Evolutionary conservation across 2,329 filamentous ascomycete genomes (phyloP).

Genomic region (Stagonosporopsis chrysanthemi): DNA sequence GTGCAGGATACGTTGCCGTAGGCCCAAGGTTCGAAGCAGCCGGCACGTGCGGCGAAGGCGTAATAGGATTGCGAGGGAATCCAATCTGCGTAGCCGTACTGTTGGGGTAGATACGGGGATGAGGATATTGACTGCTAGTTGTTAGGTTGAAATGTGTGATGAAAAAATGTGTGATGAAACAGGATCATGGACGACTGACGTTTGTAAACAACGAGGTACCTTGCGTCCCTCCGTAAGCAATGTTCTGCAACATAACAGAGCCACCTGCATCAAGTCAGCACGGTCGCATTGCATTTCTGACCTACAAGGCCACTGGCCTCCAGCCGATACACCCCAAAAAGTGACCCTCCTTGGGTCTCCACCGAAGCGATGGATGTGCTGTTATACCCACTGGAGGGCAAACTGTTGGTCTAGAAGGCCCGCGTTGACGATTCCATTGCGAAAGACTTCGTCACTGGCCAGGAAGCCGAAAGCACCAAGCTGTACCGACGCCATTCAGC

Average conservation of each 20-base stretch:
- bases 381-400: constrained; percentile 59
- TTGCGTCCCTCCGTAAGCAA: constrained; percentile 43
- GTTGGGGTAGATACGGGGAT: constrained; percentile 63
- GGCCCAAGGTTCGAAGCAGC: constrained; percentile 28
- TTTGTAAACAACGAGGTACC: constrained; percentile 44
- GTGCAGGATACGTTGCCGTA: constrained; percentile 36
- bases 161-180: too few species aligned
- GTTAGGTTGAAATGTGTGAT: neutral
- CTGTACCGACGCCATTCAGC: neutral
- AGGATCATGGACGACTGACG: neutral
- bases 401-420: constrained; percentile 57
- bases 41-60: constrained; percentile 49
- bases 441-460: constrained; percentile 47
- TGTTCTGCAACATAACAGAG: constrained; percentile 50
- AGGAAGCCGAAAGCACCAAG: constrained; percentile 57
- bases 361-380: constrained; percentile 60
- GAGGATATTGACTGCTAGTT: constrained; percentile 45
- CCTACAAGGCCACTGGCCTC: neutral
- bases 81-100: constrained; percentile 59
- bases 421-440: constrained; percentile 37
- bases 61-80: constrained; percentile 57
- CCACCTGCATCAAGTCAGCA: neutral
- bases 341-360: constrained; percentile 53
- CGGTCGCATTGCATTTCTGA: constrained; percentile 18
- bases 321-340: constrained; percentile 52